phyloP scores from a whole-genome alignment of 2,329 filamentous ascomycete genomes.

The Talaromyces sp. region DNA sequence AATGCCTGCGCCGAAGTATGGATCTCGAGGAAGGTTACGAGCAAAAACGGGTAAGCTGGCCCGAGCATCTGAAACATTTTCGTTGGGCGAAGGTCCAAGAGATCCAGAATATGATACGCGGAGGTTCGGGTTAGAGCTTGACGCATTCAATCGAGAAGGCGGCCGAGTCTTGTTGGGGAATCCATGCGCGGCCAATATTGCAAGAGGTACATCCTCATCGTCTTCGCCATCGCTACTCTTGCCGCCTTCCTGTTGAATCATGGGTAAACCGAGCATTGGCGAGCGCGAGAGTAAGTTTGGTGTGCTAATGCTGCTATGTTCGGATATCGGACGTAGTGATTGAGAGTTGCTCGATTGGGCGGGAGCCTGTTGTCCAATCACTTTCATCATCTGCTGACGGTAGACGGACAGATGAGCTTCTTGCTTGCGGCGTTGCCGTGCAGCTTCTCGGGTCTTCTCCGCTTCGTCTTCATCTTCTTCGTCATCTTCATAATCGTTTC shows the following conservation, averaged over 20 bases:
- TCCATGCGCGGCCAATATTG: constrained; percentile 80
- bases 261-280: constrained; percentile 29
- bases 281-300: constrained; percentile 51
- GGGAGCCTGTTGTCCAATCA: constrained; percentile 66
- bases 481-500: constrained; percentile 60
- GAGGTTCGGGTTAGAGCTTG: constrained; percentile 67
- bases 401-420: constrained; percentile 87
- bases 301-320: constrained; percentile 55
- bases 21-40: constrained; percentile 73
- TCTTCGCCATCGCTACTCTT: constrained; percentile 57
- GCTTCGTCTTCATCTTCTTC: constrained; percentile 74
- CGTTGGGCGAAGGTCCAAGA: constrained; percentile 55
- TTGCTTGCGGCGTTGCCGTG: constrained; percentile 76
- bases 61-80: constrained; percentile 34
- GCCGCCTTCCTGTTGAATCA: constrained; percentile 34
- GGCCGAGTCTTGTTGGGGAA: constrained; percentile 76
- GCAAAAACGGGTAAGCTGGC: constrained; percentile 73
- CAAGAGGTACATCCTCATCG: constrained; percentile 82
- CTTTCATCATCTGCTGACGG: constrained; percentile 94
- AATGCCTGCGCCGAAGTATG: constrained; percentile 73
- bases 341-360: constrained; percentile 30
- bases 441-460: constrained; percentile 67
- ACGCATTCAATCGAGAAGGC: constrained; percentile 60
- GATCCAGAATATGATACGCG: constrained; percentile 51
- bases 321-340: constrained; percentile 50